phyloP scores from a whole-genome alignment of 1,139 yeast genomes.

The Geotrichum citri-aurantii region DNA sequence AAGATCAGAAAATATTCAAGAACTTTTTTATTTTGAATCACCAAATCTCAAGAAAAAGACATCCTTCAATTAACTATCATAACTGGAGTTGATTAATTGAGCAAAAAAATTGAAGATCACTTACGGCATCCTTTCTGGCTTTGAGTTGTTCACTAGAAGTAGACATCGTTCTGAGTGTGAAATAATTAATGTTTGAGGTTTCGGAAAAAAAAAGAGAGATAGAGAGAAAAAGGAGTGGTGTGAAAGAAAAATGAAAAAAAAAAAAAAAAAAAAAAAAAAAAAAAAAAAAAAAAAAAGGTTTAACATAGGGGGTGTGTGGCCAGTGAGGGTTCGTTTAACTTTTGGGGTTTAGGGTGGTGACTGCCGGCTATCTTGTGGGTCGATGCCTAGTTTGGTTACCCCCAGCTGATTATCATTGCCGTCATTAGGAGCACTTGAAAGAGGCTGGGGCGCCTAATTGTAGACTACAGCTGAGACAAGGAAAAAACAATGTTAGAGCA shows the following conservation, averaged over 20 bases:
- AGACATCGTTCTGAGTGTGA: not conserved
- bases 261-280: not conserved
- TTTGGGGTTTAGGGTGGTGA: not conserved
- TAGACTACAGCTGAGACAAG: not conserved
- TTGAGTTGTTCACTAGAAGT: slow-evolving; percentile 1
- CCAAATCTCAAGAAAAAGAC: not conserved
- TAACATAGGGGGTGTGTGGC: not conserved
- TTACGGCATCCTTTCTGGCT: slow-evolving; percentile 9
- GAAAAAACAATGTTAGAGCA: not conserved
- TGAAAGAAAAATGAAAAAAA: not conserved
- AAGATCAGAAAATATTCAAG: not conserved
- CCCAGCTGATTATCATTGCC: not conserved
- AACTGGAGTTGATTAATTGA: not conserved
- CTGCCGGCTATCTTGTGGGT: not conserved
- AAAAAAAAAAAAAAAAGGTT: not conserved
- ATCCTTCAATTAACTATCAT: not conserved
- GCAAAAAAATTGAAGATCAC: not conserved
- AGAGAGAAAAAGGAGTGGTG: not conserved
- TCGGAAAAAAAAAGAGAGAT: not conserved
- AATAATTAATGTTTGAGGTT: not conserved
- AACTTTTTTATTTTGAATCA: not conserved
- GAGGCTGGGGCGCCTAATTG: not conserved
- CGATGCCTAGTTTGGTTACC: not conserved
- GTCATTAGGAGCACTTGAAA: not conserved
- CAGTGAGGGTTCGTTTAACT: not conserved